Conservation (phyloP, 2,329 filamentous ascomycete genomes). For the Fusarium xylarioides region DNA sequence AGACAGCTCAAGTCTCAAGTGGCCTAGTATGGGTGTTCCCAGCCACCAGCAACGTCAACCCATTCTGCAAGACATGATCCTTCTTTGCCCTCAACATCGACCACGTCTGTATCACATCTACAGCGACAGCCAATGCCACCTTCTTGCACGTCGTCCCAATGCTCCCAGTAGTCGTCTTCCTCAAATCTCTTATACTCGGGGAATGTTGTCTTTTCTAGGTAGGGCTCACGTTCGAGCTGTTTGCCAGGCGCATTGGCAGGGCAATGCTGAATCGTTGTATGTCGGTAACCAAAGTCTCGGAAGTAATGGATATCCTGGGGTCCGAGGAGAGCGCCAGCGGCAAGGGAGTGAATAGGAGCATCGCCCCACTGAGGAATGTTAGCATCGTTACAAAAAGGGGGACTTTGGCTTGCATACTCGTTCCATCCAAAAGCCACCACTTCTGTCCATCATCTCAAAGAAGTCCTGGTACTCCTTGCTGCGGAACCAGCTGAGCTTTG, state of each 20-base stretch:
- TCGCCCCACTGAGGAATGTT: constrained; percentile 83
- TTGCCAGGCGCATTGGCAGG: constrained; percentile 92
- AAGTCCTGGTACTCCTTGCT: constrained; percentile 98
- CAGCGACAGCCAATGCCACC: constrained; percentile 97
- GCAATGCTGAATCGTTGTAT: constrained; percentile 98
- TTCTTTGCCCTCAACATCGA: constrained; percentile 97
- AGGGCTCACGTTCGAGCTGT: constrained; percentile 83
- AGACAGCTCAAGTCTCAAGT: constrained; percentile 2
- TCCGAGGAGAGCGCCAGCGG: constrained; percentile 85
- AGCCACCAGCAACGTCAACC: constrained; percentile 97
- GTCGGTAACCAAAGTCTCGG: constrained; percentile 97
- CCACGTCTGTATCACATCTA: constrained; percentile 95
- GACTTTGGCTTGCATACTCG: constrained; percentile 65
- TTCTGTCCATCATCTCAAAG: constrained; percentile 98
- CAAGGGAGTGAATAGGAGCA: constrained; percentile 96
- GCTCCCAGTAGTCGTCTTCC: constrained; percentile 96
- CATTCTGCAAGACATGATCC: constrained; percentile 95
- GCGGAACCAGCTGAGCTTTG: constrained; percentile 91
- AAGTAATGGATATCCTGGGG: constrained; percentile 95
- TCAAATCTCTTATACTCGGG: constrained; percentile 86
- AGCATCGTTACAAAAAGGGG: constrained; percentile 29
- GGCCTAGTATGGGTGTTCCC: constrained; percentile 65
- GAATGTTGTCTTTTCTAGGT: constrained; percentile 79
- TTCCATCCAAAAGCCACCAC: constrained; percentile 99
- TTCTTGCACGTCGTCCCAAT: constrained; percentile 86